Evolutionary conservation across 176 grass and related monocot species (phyloP).

Genomic region (Echinochloa phyllopogon): DNA sequence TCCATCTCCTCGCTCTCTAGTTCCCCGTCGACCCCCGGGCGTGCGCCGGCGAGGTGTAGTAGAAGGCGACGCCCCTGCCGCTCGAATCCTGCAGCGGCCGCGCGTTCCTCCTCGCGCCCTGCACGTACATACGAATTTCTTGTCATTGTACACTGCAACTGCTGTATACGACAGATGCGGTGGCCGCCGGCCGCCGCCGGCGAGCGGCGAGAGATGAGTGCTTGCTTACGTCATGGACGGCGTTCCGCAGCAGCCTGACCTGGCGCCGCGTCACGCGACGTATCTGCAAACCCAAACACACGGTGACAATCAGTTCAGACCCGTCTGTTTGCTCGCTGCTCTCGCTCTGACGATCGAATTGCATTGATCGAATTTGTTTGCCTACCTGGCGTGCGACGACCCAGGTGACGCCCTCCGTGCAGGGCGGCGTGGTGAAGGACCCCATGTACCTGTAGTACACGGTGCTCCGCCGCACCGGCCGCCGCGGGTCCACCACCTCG

Average conservation of each 20-base stretch:
- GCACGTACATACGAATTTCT: neutral
- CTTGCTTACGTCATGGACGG: constrained; percentile 65
- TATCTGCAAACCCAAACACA: neutral
- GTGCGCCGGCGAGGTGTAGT: constrained; percentile 37
- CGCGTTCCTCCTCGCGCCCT: constrained; percentile 61
- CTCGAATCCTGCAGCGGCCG: constrained; percentile 69
- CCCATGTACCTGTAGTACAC: constrained; percentile 74
- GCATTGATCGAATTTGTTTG: neutral
- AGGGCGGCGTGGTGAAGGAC: constrained; percentile 80
- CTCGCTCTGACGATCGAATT: neutral
- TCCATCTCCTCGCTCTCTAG: neutral
- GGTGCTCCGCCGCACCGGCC: constrained; percentile 44
- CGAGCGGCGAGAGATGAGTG: too few species aligned
- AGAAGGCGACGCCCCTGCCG: constrained; percentile 43
- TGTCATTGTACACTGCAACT: neutral
- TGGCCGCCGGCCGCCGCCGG: neutral
- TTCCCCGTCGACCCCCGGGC: neutral
- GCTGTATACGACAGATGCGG: neutral
- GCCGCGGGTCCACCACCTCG: constrained; percentile 47
- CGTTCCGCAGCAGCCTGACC: constrained; percentile 58
- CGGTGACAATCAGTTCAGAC: neutral
- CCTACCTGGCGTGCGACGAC: constrained; percentile 60
- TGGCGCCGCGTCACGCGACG: constrained; percentile 50
- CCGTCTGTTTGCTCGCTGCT: too few species aligned
- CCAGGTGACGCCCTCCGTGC: constrained; percentile 83